Evolutionary conservation across 805 yeast genomes (phyloP), one percentile per base, ranked within the genome.

Genomic region (Yueomyces sinensis): DNA sequence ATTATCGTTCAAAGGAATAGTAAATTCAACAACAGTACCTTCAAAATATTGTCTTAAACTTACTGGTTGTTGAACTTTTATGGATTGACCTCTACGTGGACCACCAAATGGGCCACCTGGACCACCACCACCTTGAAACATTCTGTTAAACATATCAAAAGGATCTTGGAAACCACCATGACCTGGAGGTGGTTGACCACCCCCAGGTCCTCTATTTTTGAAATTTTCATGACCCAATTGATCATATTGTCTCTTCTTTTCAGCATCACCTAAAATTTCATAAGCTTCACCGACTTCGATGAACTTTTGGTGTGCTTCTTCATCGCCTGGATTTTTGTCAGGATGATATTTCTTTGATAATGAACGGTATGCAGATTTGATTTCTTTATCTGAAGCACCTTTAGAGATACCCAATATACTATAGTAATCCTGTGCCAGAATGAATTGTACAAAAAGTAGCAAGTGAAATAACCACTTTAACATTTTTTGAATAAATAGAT

Each of bases 271-370:
- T 41, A 86, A 66, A 11, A 84, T 81, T 36, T 86, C 95, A 55
- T 89, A 89, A 0, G 97, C 97, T 50, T 81, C 94, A 13, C 94
- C 94, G 20, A 91, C 71, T 57, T 86, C 94, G 33, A 91, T 77
- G 54, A 87, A 91, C 58, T 72, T 77, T 33, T 80, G 77, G 43
- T 82, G 86, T 1, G 96, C 94, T 20, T 70, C 79, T 7, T 82
- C 84, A 46, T 78, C 72, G 5, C 78, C 80, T 4, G 80, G 77
- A 53, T 89, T 91, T 61, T 89, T 89, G 58, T 89, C 98, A 2
- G 98, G 98, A 52, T 89, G 98, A 58, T 72, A 84, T 51, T 82
- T 82, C 54, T 83, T 79, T 44, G 87, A 76, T 42, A 89, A 60
- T 37, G 73, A 70, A 44, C 94, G 65, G 54, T 87, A 87, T 0